These are phyloP conservation scores for Clohesyomyces aquaticus DNA, from an alignment of 495 filamentous ascomycete genomes.

Conservation along the genomic window DNA sequence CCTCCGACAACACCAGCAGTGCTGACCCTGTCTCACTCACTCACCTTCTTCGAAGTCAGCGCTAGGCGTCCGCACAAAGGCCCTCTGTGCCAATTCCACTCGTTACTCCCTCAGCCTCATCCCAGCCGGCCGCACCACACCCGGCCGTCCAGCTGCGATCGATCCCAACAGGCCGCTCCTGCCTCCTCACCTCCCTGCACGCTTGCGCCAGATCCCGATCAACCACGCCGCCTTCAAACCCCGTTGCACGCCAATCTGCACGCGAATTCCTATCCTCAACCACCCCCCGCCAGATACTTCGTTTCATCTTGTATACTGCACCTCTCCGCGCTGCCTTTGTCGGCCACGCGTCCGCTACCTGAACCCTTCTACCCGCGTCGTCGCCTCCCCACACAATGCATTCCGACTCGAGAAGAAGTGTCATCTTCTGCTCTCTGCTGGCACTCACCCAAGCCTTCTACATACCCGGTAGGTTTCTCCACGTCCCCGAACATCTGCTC, in stretches of 20 bases:
- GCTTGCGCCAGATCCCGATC: background rate
- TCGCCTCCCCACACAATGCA: slow-evolving; percentile 24
- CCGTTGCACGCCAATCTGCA: too few species aligned
- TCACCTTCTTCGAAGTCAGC: background rate
- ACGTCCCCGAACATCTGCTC: background rate
- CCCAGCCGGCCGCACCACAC: slow-evolving; percentile 1
- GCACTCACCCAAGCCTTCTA: slow-evolving; percentile 34
- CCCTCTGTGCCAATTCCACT: slow-evolving; percentile 24
- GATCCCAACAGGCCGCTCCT: too few species aligned
- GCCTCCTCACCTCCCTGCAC: background rate
- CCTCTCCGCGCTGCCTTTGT: too few species aligned
- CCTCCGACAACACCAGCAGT: too few species aligned
- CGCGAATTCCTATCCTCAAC: background rate
- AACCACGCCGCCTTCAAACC: too few species aligned
- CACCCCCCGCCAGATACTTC: background rate
- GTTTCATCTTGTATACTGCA: too few species aligned
- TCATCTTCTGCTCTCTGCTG: slow-evolving; percentile 25
- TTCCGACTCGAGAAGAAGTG: slow-evolving; percentile 27
- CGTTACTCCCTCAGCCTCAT: slow-evolving; percentile 7
- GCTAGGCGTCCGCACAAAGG: slow-evolving; percentile 18
- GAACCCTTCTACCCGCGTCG: background rate
- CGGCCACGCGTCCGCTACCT: background rate
- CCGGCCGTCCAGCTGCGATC: background rate
- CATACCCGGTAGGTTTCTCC: slow-evolving; percentile 33
- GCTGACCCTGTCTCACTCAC: background rate